phyloP scores from a whole-genome alignment of 2,329 filamentous ascomycete species.

The Epichloe hybrida region DNA sequence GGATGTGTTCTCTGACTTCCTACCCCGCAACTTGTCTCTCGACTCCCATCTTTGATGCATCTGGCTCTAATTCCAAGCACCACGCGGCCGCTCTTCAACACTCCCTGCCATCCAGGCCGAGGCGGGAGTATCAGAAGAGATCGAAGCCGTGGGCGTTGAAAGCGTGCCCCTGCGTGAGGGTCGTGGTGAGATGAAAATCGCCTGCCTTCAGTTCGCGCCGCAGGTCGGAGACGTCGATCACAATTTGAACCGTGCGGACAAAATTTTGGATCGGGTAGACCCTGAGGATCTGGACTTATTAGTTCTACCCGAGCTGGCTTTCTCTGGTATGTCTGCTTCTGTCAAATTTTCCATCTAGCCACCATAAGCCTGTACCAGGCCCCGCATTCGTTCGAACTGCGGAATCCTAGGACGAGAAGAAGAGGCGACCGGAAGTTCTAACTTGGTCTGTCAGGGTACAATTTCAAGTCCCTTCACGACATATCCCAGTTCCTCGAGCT shows the following conservation, averaged over 20 bases:
- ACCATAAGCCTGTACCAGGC: no score
- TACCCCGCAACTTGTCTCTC: no score
- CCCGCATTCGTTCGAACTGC: neutral
- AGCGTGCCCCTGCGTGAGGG: no score
- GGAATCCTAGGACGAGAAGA: neutral
- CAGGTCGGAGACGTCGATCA: constrained; percentile 55
- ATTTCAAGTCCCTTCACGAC: constrained; percentile 55
- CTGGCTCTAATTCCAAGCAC: no score
- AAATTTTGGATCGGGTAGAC: constrained; percentile 40
- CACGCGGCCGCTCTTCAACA: no score
- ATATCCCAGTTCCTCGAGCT: constrained; percentile 58
- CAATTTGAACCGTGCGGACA: constrained; percentile 56
- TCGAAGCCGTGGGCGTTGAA: no score
- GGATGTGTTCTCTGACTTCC: no score
- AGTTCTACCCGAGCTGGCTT: constrained; percentile 64
- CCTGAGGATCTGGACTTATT: constrained; percentile 51
- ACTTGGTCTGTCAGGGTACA: constrained; percentile 44
- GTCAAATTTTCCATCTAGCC: no score
- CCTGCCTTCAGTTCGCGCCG: constrained; percentile 58
- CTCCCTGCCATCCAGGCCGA: no score
- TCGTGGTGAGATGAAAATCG: constrained; percentile 42
- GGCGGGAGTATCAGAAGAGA: no score
- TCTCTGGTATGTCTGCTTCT: constrained; percentile 40
- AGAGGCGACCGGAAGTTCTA: no score
- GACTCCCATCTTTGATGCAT: no score